Percentiles rank a stretch among this genome's conserved stretches.
Evolutionary conservation across 495 filamentous ascomycete genomes (phyloP).

Genomic region (Margaritispora aquatica): DNA sequence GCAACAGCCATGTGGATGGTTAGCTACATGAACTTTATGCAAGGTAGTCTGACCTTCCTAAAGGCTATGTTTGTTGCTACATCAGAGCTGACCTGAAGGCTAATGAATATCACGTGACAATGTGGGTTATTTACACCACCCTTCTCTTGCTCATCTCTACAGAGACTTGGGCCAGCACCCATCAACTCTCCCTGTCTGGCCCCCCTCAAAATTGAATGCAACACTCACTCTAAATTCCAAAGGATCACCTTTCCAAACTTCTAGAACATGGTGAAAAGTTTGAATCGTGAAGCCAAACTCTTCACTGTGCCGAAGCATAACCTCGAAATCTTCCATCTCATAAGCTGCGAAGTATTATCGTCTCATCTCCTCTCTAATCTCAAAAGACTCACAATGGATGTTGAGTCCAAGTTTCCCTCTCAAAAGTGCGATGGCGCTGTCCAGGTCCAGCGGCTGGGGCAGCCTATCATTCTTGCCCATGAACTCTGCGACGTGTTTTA

Average conservation of each 20-base stretch:
- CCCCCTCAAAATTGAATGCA: conserved; percentile 30
- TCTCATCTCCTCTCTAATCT: background rate
- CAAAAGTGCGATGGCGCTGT: conserved; percentile 50
- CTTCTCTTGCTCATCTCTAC: background rate
- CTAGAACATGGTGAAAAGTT: conserved; percentile 60
- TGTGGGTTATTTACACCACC: too few relatives aligned
- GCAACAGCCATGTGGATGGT: too few relatives aligned
- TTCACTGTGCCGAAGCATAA: conserved; percentile 54
- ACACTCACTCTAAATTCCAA: conserved; percentile 32
- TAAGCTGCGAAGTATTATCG: conserved; percentile 27
- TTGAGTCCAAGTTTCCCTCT: conserved; percentile 56
- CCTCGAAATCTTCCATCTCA: conserved; percentile 57
- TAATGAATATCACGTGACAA: too few relatives aligned
- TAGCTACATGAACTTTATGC: too few relatives aligned
- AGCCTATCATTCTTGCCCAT: conserved; percentile 3
- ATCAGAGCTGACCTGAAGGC: too few relatives aligned
- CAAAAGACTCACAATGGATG: conserved; percentile 44
- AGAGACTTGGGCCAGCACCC: conserved; percentile 10
- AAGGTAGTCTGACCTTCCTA: too few relatives aligned
- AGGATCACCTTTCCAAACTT: conserved; percentile 39
- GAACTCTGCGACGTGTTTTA: conserved; percentile 18
- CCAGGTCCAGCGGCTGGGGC: conserved; percentile 45
- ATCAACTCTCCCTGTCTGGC: background rate
- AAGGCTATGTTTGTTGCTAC: too few relatives aligned
- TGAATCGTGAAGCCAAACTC: conserved; percentile 57